Conservation (phyloP, 2,329 filamentous ascomycete genomes). For the Aureobasidium sp. region DNA sequence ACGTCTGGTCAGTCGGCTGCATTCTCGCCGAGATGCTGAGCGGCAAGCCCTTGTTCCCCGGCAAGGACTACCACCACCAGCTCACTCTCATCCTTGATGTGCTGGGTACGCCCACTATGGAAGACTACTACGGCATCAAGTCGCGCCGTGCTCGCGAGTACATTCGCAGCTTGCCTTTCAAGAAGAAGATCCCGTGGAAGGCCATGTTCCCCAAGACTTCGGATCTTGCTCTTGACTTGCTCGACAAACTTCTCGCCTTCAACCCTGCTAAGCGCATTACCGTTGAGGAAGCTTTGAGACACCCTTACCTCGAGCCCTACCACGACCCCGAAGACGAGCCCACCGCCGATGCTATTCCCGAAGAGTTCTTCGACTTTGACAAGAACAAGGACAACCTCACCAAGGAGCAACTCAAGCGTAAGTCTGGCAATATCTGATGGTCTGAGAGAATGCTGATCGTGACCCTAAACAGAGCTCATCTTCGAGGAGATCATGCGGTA, state of each 20-base stretch:
- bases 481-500: constrained; percentile 90
- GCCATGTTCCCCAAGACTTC: constrained; percentile 98
- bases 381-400: constrained; percentile 99
- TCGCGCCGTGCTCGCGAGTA: constrained; percentile 95
- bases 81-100: constrained; percentile 95
- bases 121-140: constrained; percentile 99
- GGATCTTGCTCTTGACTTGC: constrained; percentile 81
- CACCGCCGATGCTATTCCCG: constrained; percentile 89
- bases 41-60: constrained; percentile 94
- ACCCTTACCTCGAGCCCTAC: constrained; percentile 97
- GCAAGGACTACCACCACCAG: constrained; percentile 99
- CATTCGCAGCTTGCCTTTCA: constrained; percentile 65
- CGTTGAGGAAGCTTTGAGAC: constrained; percentile 92
- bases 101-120: constrained; percentile 96
- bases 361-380: constrained; percentile 99
- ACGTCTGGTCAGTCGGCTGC: constrained; percentile 98
- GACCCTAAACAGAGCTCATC: constrained; percentile 56
- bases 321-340: constrained; percentile 98
- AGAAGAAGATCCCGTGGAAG: constrained; percentile 83
- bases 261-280: constrained; percentile 98
- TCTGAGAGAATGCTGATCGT: neutral
- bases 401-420: constrained; percentile 95
- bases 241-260: constrained; percentile 94
- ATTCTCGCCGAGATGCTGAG: constrained; percentile 98
- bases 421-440: constrained; percentile 19